These are phyloP conservation scores for Chlorophyllum brunneum DNA, from an alignment of 768 basidiomycete genomes.

Conservation along the genomic window DNA sequence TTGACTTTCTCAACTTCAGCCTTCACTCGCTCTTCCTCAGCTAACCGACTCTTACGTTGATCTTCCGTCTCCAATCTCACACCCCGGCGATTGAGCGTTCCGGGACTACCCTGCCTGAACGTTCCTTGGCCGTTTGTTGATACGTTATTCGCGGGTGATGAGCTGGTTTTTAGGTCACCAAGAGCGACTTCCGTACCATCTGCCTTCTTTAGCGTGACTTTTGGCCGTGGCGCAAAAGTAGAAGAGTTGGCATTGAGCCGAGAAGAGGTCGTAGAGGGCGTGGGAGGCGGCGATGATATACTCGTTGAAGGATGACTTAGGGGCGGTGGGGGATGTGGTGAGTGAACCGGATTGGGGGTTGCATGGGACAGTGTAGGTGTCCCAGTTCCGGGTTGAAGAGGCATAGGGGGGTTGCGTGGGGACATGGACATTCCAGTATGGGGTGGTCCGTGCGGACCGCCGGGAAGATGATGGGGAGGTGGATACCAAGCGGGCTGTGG, in stretches of 20 bases:
- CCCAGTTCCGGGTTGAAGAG: conserved; percentile 50
- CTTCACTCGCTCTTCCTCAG: conserved; percentile 42
- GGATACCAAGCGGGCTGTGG: conserved; percentile 35
- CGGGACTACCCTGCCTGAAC: conserved; percentile 35
- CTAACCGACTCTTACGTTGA: conserved; percentile 40
- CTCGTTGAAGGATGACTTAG: conserved; percentile 42
- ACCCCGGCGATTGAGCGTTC: conserved; percentile 32
- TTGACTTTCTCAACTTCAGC: conserved; percentile 39
- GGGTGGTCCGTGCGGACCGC: conserved; percentile 44
- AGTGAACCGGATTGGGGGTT: conserved; percentile 39
- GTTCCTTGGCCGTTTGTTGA: conserved; percentile 27
- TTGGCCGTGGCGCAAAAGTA: conserved; percentile 50
- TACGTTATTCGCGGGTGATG: conserved; percentile 34
- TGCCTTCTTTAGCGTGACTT: conserved; percentile 56
- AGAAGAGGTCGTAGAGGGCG: conserved; percentile 50
- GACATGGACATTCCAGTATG: conserved; percentile 61
- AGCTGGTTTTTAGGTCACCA: conserved; percentile 41
- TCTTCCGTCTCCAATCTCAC: conserved; percentile 65
- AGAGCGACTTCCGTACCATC: conserved; percentile 66
- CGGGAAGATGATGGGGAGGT: conserved; percentile 44
- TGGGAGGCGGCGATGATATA: conserved; percentile 65
- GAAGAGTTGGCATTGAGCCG: conserved; percentile 62
- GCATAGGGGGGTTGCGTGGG: conserved; percentile 53
- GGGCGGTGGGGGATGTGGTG: conserved; percentile 47
- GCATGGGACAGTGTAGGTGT: conserved; percentile 70